Evolutionary conservation across 73 alveolate species (phyloP).

Genomic region (Symbiodinium natans): DNA sequence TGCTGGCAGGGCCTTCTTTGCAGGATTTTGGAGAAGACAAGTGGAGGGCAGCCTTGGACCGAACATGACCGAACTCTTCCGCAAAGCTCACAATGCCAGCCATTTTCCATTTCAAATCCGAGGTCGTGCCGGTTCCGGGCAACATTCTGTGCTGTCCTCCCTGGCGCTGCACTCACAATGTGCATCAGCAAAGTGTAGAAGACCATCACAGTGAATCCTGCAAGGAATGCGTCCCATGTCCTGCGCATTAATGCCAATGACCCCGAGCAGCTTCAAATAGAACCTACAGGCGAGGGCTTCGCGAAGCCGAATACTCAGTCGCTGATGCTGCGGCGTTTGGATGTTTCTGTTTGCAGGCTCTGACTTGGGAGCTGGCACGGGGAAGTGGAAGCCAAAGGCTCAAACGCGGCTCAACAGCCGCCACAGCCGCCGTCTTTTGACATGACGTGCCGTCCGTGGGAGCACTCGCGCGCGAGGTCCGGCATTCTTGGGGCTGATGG

Average conservation of each 20-base stretch:
- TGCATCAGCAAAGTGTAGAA: too few relatives aligned
- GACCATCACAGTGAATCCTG: too few relatives aligned
- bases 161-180: not conserved
- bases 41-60: not conserved
- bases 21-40: not conserved
- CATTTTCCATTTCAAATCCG: too few relatives aligned
- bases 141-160: not conserved
- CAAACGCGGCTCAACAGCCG: too few relatives aligned
- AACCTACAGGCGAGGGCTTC: conserved; percentile 12
- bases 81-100: not conserved
- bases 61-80: too few relatives aligned
- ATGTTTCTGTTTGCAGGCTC: not conserved
- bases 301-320: not conserved
- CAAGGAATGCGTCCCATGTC: conserved; percentile 64
- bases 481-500: conserved; percentile 71
- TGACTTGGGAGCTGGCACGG: conserved; percentile 48
- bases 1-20: not conserved
- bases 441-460: not conserved
- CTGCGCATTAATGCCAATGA: conserved; percentile 47
- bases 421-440: not conserved
- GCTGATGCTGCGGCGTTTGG: not conserved
- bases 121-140: not conserved
- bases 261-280: conserved; percentile 38
- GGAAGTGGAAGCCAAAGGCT: conserved; percentile 40
- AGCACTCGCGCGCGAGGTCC: conserved; percentile 40